These are phyloP conservation scores for Kurtzmaniella quercitrusa DNA, from an alignment of 1,139 yeast genomes.

Conservation along the genomic window DNA sequence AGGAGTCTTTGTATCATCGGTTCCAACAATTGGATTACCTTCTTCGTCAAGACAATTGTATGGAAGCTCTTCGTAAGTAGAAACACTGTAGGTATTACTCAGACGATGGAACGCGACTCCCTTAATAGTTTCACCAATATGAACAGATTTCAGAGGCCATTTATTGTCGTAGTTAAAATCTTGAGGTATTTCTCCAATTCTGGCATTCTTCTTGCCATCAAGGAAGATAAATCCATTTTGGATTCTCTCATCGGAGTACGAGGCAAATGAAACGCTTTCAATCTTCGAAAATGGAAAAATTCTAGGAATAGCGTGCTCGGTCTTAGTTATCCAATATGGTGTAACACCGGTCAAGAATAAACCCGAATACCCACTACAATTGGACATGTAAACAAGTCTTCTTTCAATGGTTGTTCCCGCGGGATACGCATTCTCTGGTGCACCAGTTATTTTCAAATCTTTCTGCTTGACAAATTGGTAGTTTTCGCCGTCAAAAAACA, in stretches of 20 bases:
- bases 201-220: slow-evolving; percentile 67
- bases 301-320: slow-evolving; percentile 61
- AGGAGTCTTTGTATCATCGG: slow-evolving; percentile 42
- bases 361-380: slow-evolving; percentile 55
- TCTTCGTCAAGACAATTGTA: slow-evolving; percentile 66
- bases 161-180: slow-evolving; percentile 57
- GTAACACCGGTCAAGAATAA: slow-evolving; percentile 73
- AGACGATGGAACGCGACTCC: slow-evolving; percentile 70
- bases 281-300: slow-evolving; percentile 64
- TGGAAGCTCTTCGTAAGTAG: slow-evolving; percentile 58
- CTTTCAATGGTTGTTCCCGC: slow-evolving; percentile 68
- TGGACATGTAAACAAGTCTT: slow-evolving; percentile 56
- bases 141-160: slow-evolving; percentile 55
- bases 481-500: slow-evolving; percentile 49
- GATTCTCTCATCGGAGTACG: slow-evolving; percentile 37
- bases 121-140: slow-evolving; percentile 62
- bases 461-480: slow-evolving; percentile 47
- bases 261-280: slow-evolving; percentile 61
- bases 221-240: slow-evolving; percentile 64
- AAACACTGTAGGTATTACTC: slow-evolving; percentile 60
- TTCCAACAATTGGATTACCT: slow-evolving; percentile 50
- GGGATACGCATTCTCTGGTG: slow-evolving; percentile 72
- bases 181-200: slow-evolving; percentile 58
- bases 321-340: slow-evolving; percentile 66
- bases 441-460: slow-evolving; percentile 57